phyloP scores from a whole-genome alignment of 352 stramenopile species.

The Pelagophyceae sp. region DNA sequence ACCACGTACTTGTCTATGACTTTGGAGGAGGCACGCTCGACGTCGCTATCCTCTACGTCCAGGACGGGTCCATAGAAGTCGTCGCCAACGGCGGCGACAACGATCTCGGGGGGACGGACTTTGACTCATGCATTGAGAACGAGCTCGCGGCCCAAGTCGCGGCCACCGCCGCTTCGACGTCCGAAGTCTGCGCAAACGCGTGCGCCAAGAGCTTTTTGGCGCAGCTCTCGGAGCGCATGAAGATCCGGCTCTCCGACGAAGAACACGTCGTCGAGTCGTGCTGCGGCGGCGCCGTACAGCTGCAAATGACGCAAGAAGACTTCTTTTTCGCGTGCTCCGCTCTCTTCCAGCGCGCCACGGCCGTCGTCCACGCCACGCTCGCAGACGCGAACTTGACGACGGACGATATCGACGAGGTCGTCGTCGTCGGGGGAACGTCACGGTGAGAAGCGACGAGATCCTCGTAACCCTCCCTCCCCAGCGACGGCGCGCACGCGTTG shows the following conservation, averaged over 20 bases:
- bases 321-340: slow-evolving; percentile 46
- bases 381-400: slow-evolving; percentile 44
- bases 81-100: slow-evolving; percentile 58
- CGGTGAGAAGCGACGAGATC: slow-evolving; percentile 15
- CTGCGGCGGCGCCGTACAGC: slow-evolving; percentile 32
- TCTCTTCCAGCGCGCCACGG: slow-evolving; percentile 52
- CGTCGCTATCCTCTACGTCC: slow-evolving; percentile 54
- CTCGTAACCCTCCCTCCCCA: neutral
- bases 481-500: too few species aligned
- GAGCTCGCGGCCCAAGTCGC: neutral
- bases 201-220: slow-evolving; percentile 48
- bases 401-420: slow-evolving; percentile 68
- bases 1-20: slow-evolving; percentile 74
- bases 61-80: slow-evolving; percentile 52
- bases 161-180: neutral
- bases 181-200: neutral
- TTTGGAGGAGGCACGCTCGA: slow-evolving; percentile 74
- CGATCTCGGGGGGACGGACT: slow-evolving; percentile 50
- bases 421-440: slow-evolving; percentile 71
- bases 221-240: slow-evolving; percentile 49
- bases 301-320: slow-evolving; percentile 42
- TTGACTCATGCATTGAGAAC: slow-evolving; percentile 45
- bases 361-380: slow-evolving; percentile 46
- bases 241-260: slow-evolving; percentile 43
- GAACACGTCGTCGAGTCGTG: slow-evolving; percentile 28